A percentile compares a stretch with the other conserved stretches of the same genome.
These are phyloP conservation scores for Magnusiomyces clavatus DNA, from an alignment of 1,139 yeast species.

Conservation along the genomic window DNA sequence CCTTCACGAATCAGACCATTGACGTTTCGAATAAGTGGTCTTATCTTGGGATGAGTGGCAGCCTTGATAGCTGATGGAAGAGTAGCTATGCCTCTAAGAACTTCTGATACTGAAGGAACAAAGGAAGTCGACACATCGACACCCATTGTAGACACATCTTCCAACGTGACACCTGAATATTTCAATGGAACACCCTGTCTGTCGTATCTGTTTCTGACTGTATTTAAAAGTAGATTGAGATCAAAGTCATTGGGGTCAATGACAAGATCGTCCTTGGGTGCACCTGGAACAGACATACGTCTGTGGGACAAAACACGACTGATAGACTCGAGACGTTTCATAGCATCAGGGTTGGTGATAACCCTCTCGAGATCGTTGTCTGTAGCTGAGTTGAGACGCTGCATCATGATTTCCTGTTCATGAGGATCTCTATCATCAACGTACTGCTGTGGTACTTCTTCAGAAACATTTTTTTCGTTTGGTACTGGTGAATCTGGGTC, in stretches of 20 bases:
- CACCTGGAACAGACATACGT: conserved; percentile 36
- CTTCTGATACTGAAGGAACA: conserved; percentile 43
- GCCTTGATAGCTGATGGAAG: conserved; percentile 25
- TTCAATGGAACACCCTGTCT: conserved; percentile 43
- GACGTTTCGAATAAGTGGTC: conserved; percentile 11
- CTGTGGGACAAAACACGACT: conserved; percentile 39
- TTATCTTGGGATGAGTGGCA: conserved; percentile 13
- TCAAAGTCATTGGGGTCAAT: conserved; percentile 38
- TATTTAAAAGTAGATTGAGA: conserved; percentile 34
- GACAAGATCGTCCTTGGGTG: conserved; percentile 34
- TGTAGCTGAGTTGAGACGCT: not conserved
- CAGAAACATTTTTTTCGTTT: too few species aligned
- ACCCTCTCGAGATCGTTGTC: conserved; percentile 15
- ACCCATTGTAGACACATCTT: conserved; percentile 42
- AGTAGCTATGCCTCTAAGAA: conserved; percentile 30
- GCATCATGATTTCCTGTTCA: too few species aligned
- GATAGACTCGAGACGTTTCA: conserved; percentile 35
- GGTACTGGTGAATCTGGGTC: too few species aligned
- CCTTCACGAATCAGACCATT: conserved; percentile 32
- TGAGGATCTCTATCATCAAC: too few species aligned
- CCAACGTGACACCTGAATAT: conserved; percentile 44
- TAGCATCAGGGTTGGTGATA: conserved; percentile 26
- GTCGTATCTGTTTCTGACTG: conserved; percentile 24
- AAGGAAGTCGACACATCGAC: conserved; percentile 46
- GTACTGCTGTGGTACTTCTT: too few species aligned